Evolutionary conservation across 1,284 basidiomycete species (phyloP).

Genomic region (Ustilago shanxiensis): DNA sequence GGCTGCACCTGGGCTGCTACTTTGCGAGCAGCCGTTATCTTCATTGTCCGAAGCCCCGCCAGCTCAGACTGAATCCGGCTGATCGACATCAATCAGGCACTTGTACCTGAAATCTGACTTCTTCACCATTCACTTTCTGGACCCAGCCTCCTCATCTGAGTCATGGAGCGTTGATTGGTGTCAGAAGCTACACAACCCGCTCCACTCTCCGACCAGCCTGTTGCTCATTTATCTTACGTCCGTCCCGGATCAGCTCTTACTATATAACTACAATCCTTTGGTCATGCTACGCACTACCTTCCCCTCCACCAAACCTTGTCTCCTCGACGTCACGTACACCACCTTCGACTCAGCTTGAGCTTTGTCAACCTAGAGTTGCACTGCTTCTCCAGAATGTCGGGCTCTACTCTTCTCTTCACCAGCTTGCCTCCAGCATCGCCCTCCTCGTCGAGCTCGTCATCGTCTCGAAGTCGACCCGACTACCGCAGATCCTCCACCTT

Average conservation of each 20-base stretch:
- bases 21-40: background rate
- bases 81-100: slow-evolving; percentile 6
- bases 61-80: slow-evolving; percentile 22
- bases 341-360: background rate
- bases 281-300: slow-evolving; percentile 1
- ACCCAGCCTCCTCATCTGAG: slow-evolving; percentile 12
- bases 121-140: background rate
- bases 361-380: background rate
- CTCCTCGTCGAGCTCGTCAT: slow-evolving; percentile 12
- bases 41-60: slow-evolving; percentile 6
- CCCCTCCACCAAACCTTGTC: background rate
- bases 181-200: slow-evolving; percentile 9
- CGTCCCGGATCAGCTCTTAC: background rate
- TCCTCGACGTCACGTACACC: background rate
- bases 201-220: slow-evolving; percentile 6
- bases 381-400: slow-evolving; percentile 24
- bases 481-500: slow-evolving; percentile 25
- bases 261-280: slow-evolving; percentile 23
- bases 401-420: slow-evolving; percentile 31
- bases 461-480: slow-evolving; percentile 19
- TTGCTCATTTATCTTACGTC: background rate
- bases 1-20: slow-evolving; percentile 7
- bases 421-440: slow-evolving; percentile 8
- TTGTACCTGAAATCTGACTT: background rate
- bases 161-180: slow-evolving; percentile 34